Evolutionary conservation across 805 yeast genomes (phyloP), one percentile per base, ranked within the genome.

Genomic region (Kurtzmaniella cleridarum): DNA sequence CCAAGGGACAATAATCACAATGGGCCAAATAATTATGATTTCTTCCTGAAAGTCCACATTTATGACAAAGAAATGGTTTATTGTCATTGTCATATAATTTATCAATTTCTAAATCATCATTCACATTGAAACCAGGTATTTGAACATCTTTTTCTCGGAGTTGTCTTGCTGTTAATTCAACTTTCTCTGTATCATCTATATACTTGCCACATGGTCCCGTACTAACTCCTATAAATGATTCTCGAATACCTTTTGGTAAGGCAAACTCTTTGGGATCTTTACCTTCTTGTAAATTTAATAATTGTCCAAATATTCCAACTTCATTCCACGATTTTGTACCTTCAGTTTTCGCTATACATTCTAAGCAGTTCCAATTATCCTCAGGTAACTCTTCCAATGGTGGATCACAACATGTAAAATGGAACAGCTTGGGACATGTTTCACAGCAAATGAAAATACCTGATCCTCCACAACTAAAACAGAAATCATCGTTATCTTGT

Each of bases 371-470:
- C 98, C 98, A 91, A 44, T 79, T 83, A 28, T 84, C 96, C 35
- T 83, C 95, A 0, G 98, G 98, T 6, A 87, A 62, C 31, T 83
- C 88, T 48, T 83, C 87, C 27, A 82, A 62, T 0, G 98, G 98
- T 2, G 98, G 98, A 51, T 86, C 84, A 43, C 91, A 76, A 58
- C 98, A 91, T 4, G 85, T 71, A 54, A 93, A 88, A 56, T 91
- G 98, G 61, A 91, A 93, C 2, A 96, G 85, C 50, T 73, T 74
- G 0, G 97, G 96, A 60, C 98, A 91, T 2, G 85, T 72, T 50
- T 91, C 98, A 62, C 98, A 91, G 61, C 98, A 93, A 17, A 91
- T 68, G 50, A 91, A 89, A 20, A 85, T 73, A 10, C 98, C 98
- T 0, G 89, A 69, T 20, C 88, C 86, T 2, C 95, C 90, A 64